Evolutionary conservation across 2,329 filamentous ascomycete species (phyloP), one percentile per base, ranked within the genome.

Genomic region (Aspergillus luchuensis): DNA sequence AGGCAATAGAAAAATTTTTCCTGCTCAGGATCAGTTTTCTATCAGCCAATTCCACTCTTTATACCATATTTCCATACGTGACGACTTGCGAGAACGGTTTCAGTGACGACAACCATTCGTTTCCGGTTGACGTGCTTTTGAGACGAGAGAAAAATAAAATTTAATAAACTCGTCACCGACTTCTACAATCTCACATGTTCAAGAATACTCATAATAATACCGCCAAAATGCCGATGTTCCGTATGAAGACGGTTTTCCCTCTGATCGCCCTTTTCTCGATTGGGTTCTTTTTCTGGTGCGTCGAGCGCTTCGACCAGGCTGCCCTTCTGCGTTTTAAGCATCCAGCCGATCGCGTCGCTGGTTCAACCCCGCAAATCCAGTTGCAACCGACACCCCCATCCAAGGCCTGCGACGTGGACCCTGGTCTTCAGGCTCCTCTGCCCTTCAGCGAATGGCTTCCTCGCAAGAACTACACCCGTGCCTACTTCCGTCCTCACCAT

Each of bases 391-490:
- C 61, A 41, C 59, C 59, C 8, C 53, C 64, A 23, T 52, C 59
- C 28, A 68, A 66, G 49, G 63, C 72, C 49, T 79, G 76, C 61
- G 74, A 75, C 36, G 68, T 71, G 17, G 73, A 78, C 47, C 71
- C 73, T 10, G 69, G 69, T 50, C 60, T 72, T 30, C 66, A 71
- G 50, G 72, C 75, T 25, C 74, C 75, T 11, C 59, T 79, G 36
- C 69, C 75, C 7, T 75, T 78, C 67, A 66, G 68, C 48, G 77
- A 79, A 68, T 79, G 76, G 77, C 72, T 79, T 41, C 67, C 69
- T 17, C 76, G 74, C 69, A 79, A 79, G 72, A 78, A 79, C 67
- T 79, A 77, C 63, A 79, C 76, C 33, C 77, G 77, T 53, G 69
- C 72, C 62, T 78, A 78, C 65, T 71, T 79, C 66, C 77, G 76